These are phyloP conservation scores for Starmerella kuoi DNA, from an alignment of 805 yeast species.

Conservation along the genomic window DNA sequence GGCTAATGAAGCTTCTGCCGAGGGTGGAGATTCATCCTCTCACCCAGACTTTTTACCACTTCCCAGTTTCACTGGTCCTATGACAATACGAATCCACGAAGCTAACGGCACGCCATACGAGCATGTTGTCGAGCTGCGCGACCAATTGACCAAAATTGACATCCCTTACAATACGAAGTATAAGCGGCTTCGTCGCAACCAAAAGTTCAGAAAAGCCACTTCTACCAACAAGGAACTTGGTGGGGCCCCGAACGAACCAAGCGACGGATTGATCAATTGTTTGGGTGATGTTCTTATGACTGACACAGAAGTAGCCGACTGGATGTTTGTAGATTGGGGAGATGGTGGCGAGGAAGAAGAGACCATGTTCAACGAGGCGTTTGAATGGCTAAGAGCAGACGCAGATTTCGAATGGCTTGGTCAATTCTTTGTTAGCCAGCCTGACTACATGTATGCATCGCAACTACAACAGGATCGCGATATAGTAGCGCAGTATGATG, in stretches of 20 bases:
- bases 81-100: constrained; percentile 93
- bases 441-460: constrained; percentile 89
- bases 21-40: background rate
- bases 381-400: constrained; percentile 96
- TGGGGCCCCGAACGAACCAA: constrained; percentile 15
- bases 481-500: constrained; percentile 87
- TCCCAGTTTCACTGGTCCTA: constrained; percentile 55
- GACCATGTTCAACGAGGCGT: constrained; percentile 63
- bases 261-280: constrained; percentile 37
- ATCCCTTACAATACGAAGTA: constrained; percentile 92
- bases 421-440: constrained; percentile 65
- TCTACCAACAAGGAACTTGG: constrained; percentile 18
- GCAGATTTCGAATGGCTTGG: constrained; percentile 97
- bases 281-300: constrained; percentile 68
- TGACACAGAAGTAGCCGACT: constrained; percentile 47
- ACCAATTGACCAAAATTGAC: constrained; percentile 72
- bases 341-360: constrained; percentile 66
- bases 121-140: constrained; percentile 86
- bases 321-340: constrained; percentile 65
- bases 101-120: constrained; percentile 98
- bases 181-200: constrained; percentile 61
- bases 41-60: constrained; percentile 9
- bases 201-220: constrained; percentile 31
- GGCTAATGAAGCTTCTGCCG: background rate
- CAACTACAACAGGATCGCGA: constrained; percentile 91